These are phyloP conservation scores for Gaeumannomyces tritici DNA, from an alignment of 2,329 filamentous ascomycete species.

Conservation along the genomic window DNA sequence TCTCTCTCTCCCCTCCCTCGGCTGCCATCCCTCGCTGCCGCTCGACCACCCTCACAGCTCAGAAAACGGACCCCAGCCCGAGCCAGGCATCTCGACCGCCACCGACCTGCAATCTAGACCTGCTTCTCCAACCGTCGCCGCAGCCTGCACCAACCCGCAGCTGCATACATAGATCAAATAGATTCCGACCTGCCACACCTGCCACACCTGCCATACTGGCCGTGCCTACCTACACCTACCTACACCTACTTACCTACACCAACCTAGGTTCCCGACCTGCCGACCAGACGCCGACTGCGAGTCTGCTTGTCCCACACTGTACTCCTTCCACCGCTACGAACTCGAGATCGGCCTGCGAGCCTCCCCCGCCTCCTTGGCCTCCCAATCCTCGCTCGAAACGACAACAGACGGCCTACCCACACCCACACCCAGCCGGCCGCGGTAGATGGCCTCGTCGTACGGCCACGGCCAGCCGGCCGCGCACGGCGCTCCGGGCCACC, in stretches of 20 bases:
- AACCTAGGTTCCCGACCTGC: neutral
- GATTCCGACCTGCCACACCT: too few species aligned
- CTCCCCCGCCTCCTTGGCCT: neutral
- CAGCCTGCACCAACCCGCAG: too few species aligned
- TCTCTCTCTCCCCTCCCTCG: neutral
- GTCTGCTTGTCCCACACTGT: neutral
- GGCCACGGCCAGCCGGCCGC: conserved; percentile 18
- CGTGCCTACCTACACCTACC: neutral
- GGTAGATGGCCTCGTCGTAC: neutral
- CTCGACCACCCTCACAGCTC: neutral
- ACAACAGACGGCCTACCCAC: neutral
- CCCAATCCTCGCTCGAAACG: neutral
- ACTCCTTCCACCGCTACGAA: neutral
- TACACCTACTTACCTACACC: too few species aligned
- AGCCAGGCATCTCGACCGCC: conserved; percentile 2
- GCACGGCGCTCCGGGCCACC: conserved; percentile 32
- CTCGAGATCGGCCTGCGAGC: neutral
- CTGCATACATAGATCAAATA: neutral
- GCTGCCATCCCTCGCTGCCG: neutral
- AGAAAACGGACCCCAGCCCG: neutral
- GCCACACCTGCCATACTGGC: too few species aligned
- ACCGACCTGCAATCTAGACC: neutral
- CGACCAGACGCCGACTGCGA: neutral
- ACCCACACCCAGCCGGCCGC: neutral
- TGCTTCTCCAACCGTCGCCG: neutral